Percentiles rank a stretch among this genome's conserved stretches.
phyloP scores from a whole-genome alignment of 106 monocot species.

The Dendrobium huoshanense region DNA sequence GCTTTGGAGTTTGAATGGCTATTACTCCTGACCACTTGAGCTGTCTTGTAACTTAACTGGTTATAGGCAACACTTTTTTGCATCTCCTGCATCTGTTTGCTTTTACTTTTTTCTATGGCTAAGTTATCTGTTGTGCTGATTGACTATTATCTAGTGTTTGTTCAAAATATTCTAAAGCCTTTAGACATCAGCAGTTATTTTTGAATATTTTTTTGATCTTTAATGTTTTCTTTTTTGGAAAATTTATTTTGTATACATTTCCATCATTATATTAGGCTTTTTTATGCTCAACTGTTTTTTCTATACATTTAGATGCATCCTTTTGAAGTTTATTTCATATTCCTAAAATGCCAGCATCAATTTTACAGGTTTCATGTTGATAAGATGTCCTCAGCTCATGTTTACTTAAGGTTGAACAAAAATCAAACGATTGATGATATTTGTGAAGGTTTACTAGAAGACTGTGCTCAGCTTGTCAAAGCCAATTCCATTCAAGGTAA shows the following conservation, averaged over 20 bases:
- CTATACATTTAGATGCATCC: background rate
- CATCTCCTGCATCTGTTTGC: background rate
- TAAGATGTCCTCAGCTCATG: slow-evolving; percentile 98
- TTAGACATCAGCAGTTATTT: background rate
- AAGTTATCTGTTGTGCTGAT: background rate
- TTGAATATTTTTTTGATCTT: background rate
- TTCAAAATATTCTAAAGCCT: background rate
- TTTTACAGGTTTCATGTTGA: slow-evolving; percentile 93
- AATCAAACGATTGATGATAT: slow-evolving; percentile 93
- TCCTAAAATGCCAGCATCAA: background rate
- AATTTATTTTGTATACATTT: background rate
- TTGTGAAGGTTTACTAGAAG: slow-evolving; percentile 83
- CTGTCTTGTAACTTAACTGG: background rate
- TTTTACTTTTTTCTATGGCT: background rate
- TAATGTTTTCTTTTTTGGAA: background rate
- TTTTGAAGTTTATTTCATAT: background rate
- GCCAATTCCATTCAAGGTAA: slow-evolving; percentile 97
- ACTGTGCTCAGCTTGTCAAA: slow-evolving; percentile 93
- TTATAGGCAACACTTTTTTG: background rate
- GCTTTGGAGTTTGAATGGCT: background rate
- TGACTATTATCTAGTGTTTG: background rate
- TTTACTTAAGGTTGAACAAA: slow-evolving; percentile 83
- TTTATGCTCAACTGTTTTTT: background rate
- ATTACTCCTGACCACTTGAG: background rate
- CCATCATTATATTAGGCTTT: background rate